Evolutionary conservation across 805 yeast species (phyloP), one percentile per base, ranked within the genome.

Genomic region (Yamadazyma sp.): DNA sequence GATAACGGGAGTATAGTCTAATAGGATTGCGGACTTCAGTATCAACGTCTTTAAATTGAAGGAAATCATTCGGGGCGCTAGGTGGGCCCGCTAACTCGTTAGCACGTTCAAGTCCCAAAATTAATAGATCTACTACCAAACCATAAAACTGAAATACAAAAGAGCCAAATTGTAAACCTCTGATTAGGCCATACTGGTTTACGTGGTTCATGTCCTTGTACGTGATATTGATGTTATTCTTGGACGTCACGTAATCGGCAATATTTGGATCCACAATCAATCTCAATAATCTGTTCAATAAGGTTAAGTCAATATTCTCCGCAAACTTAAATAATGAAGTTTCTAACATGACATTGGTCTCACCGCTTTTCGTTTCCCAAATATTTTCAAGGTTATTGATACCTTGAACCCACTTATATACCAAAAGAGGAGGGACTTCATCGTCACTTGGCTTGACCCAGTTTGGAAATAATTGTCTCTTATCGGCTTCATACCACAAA

Each of bases 391-490:
- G 59, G 47, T 88, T 87, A 56, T 88, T 91, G 32, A 93, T 71
- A 10, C 96, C 96, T 52, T 86, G 95, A 51, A 88, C 80, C 95
- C 96, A 93, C 55, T 90, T 91, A 62, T 91, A 89, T 1, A 85
- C 95, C 44, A 91, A 67, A 21, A 90, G 60, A 0, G 96, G 99
- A 0, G 98, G 95, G 15, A 93, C 83, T 59, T 93, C 99, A 19
- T 85, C 75, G 52, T 93, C 99, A 48, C 85, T 79, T 6, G 99
- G 99, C 55, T 93, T 93, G 26, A 93, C 74, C 99, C 99, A 93
- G 55, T 82, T 83, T 3, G 99, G 99, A 62, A 93, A 93, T 18
- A 93, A 61, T 6, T 81, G 78, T 42, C 96, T 65, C 55, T 84
- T 81, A 38, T 87, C 96, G 7, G 93, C 91, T 55, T 93, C 98